Percentiles rank a stretch among this genome's conserved stretches.
Conservation (phyloP, 495 filamentous ascomycete species). For the Wilcoxina mikolae region DNA sequence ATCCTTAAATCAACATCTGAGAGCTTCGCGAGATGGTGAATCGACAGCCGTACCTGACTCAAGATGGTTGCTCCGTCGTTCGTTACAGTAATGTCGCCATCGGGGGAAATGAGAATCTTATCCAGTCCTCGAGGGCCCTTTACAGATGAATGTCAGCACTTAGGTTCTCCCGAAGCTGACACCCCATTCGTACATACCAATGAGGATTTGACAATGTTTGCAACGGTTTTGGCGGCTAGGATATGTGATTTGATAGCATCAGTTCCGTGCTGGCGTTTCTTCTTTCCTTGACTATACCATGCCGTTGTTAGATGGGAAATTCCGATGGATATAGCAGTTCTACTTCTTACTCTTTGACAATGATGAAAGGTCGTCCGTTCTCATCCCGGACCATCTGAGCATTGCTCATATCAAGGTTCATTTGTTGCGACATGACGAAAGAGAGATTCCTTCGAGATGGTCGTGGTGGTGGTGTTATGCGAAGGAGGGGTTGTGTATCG, state of each 20-base stretch:
- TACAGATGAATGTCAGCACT: slow-evolving; percentile 2
- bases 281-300: slow-evolving; percentile 71
- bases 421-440: slow-evolving; percentile 26
- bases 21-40: neutral
- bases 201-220: slow-evolving; percentile 94
- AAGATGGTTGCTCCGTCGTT: slow-evolving; percentile 98
- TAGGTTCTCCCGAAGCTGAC: neutral
- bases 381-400: slow-evolving; percentile 79
- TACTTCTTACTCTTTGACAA: slow-evolving; percentile 78
- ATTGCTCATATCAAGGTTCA: slow-evolving; percentile 33
- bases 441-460: slow-evolving; percentile 4
- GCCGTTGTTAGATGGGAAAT: slow-evolving; percentile 10
- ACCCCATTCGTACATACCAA: slow-evolving; percentile 32
- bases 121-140: slow-evolving; percentile 89
- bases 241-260: slow-evolving; percentile 98
- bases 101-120: slow-evolving; percentile 97
- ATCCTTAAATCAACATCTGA: slow-evolving; percentile 17
- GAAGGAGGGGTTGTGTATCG: neutral
- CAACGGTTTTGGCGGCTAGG: slow-evolving; percentile 84
- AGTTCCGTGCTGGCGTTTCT: slow-evolving; percentile 89
- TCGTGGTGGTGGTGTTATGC: slow-evolving; percentile 1
- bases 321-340: slow-evolving; percentile 6
- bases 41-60: slow-evolving; percentile 45
- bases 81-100: slow-evolving; percentile 97
- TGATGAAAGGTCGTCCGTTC: slow-evolving; percentile 89